Percentiles rank a stretch among this genome's conserved stretches.
phyloP scores from a whole-genome alignment of 2,329 filamentous ascomycete genomes.

The Aspergillus sclerotialis region DNA sequence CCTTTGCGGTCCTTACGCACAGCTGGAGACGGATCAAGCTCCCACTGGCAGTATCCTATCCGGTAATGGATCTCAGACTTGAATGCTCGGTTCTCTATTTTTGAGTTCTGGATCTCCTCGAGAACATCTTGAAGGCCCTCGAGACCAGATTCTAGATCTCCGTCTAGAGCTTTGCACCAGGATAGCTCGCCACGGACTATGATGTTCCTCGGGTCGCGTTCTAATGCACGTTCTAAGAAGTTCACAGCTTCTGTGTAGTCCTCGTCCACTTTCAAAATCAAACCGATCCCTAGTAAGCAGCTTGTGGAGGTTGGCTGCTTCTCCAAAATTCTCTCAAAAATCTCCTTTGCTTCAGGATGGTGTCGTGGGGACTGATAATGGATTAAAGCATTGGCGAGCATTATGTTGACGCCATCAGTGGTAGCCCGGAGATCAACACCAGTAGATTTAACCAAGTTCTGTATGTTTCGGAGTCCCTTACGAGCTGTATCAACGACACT shows the following conservation, averaged over 20 bases:
- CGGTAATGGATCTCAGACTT: slow-evolving; percentile 80
- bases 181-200: slow-evolving; percentile 79
- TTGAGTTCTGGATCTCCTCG: slow-evolving; percentile 55
- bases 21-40: slow-evolving; percentile 64
- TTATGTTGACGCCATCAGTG: slow-evolving; percentile 66
- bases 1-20: slow-evolving; percentile 74
- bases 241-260: slow-evolving; percentile 75
- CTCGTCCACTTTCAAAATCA: slow-evolving; percentile 90
- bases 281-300: slow-evolving; percentile 79
- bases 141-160: slow-evolving; percentile 63
- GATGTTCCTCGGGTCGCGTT: slow-evolving; percentile 66
- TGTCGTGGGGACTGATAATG: slow-evolving; percentile 85
- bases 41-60: slow-evolving; percentile 81
- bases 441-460: slow-evolving; percentile 56
- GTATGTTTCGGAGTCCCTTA: slow-evolving; percentile 59
- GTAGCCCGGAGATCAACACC: slow-evolving; percentile 64
- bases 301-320: slow-evolving; percentile 69
- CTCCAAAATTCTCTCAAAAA: slow-evolving; percentile 76
- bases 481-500: slow-evolving; percentile 72
- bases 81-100: slow-evolving; percentile 59
- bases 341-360: slow-evolving; percentile 76
- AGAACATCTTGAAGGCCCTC: slow-evolving; percentile 66
- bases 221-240: slow-evolving; percentile 69
- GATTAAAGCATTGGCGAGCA: slow-evolving; percentile 79
- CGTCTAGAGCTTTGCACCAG: slow-evolving; percentile 82